Conservation (phyloP, 2,329 filamentous ascomycete genomes). For the Chaetomiaceae sp. region DNA sequence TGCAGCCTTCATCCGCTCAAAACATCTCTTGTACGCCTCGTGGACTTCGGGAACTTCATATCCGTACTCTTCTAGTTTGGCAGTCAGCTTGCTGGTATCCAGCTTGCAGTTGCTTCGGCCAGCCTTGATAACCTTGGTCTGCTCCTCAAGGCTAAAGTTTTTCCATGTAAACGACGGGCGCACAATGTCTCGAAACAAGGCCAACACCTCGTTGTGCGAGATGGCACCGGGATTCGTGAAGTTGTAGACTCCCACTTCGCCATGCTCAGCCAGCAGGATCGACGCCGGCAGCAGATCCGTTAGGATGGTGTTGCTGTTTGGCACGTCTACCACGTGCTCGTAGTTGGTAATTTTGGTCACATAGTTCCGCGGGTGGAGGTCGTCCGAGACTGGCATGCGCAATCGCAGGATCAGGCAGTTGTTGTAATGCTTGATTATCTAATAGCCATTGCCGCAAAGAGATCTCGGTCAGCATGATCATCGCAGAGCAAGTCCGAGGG, state of each 20-base stretch:
- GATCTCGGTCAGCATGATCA: background rate
- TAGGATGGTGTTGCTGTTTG: slow-evolving; percentile 65
- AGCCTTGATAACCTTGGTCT: slow-evolving; percentile 63
- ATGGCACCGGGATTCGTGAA: slow-evolving; percentile 68
- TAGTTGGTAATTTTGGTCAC: slow-evolving; percentile 66
- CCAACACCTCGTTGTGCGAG: slow-evolving; percentile 65
- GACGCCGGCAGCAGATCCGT: slow-evolving; percentile 59
- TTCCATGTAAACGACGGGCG: slow-evolving; percentile 57
- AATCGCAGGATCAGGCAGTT: slow-evolving; percentile 61
- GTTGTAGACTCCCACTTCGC: slow-evolving; percentile 62
- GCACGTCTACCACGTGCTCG: slow-evolving; percentile 61
- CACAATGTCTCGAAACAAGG: slow-evolving; percentile 59
- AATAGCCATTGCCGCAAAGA: background rate
- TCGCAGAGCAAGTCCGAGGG: background rate
- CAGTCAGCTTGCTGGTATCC: slow-evolving; percentile 57
- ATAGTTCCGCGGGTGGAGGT: slow-evolving; percentile 62
- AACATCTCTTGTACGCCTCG: slow-evolving; percentile 57
- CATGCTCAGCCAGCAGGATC: slow-evolving; percentile 56
- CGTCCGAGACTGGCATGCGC: slow-evolving; percentile 66
- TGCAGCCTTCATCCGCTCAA: slow-evolving; percentile 58
- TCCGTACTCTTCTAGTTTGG: slow-evolving; percentile 56
- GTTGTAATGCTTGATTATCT: slow-evolving; percentile 59
- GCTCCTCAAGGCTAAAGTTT: slow-evolving; percentile 64
- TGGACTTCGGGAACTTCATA: slow-evolving; percentile 58
- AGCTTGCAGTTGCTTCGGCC: slow-evolving; percentile 63